Base-by-base conservation (phyloP, 1,139 yeast genomes). In the Kurtzmaniella quercitrusa region DNA sequence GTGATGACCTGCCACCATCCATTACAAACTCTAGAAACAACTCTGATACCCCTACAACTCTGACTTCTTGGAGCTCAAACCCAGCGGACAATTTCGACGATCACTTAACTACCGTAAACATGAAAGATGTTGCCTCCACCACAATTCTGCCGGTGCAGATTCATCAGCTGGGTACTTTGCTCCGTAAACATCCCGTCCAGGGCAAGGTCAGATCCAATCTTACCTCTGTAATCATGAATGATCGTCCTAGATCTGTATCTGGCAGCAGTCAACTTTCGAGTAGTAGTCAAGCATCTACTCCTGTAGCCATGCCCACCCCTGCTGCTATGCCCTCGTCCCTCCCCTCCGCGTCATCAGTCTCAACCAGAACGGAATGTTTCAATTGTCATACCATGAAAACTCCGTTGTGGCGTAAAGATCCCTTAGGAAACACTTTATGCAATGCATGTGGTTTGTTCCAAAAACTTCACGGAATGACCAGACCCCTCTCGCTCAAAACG, bases 391-490 rank as follows among this genome's bases (percentile, higher is more conserved):
- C 84, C 2, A 58, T 70, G 17, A 78, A 77, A 42, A 79, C 84
- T 0, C 84, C 84, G 0, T 60, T 79, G 23, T 79, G 84, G 84
- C 62, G 84, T 41, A 73, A 77, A 51, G 81, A 78, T 52, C 72
- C 81, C 2, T 65, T 60, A 37, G 84, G 84, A 0, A 74, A 78
- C 48, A 77, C 82, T 1, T 61, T 79, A 12, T 79, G 84, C 56
- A 79, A 79, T 53, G 84, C 84, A 0, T 79, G 84, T 61, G 84
- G 84, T 1, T 60, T 79, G 34, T 79, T 78, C 52, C 66, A 73
- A 44, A 79, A 79, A 50, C 59, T 79, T 25, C 84, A 79, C 51
- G 84, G 84, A 19, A 76, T 81, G 2, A 75, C 78, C 49, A 61
- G 84, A 41, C 84, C 84, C 2, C 63, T 79, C 23, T 72, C 81